Conservation (phyloP, 768 basidiomycete species). For the Xerocomellus dryophilus region DNA sequence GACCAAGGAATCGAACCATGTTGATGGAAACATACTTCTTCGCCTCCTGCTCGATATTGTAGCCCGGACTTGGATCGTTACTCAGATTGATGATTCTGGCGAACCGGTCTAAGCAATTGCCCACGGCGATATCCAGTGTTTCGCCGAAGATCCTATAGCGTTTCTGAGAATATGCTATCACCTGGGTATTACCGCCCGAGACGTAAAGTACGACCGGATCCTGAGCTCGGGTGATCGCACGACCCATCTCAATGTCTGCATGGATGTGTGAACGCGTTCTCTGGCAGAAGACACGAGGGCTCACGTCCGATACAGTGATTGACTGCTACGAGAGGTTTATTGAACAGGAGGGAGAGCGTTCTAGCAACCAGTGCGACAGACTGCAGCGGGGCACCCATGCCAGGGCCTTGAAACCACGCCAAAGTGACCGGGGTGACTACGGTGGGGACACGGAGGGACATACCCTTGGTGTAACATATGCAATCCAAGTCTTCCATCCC, state of each 20-base stretch:
- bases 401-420: slow-evolving; percentile 65
- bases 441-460: slow-evolving; percentile 5
- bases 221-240: slow-evolving; percentile 88
- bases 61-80: slow-evolving; percentile 95
- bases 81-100: slow-evolving; percentile 90
- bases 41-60: slow-evolving; percentile 95
- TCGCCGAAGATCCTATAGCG: slow-evolving; percentile 98
- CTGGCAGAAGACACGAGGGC: neutral
- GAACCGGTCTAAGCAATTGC: slow-evolving; percentile 97
- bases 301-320: slow-evolving; percentile 99
- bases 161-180: slow-evolving; percentile 97
- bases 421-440: neutral
- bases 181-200: slow-evolving; percentile 98
- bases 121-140: slow-evolving; percentile 98
- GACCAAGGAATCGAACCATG: neutral
- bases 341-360: slow-evolving; percentile 80
- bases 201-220: slow-evolving; percentile 98
- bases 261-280: neutral
- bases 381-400: slow-evolving; percentile 97
- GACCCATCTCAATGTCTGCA: slow-evolving; percentile 97
- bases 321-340: slow-evolving; percentile 94
- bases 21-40: slow-evolving; percentile 58
- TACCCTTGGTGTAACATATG: slow-evolving; percentile 97
- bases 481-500: slow-evolving; percentile 83
- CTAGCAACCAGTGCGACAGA: slow-evolving; percentile 93